Conservation (phyloP, 768 basidiomycete species). For the Naganishia vishniacii region DNA sequence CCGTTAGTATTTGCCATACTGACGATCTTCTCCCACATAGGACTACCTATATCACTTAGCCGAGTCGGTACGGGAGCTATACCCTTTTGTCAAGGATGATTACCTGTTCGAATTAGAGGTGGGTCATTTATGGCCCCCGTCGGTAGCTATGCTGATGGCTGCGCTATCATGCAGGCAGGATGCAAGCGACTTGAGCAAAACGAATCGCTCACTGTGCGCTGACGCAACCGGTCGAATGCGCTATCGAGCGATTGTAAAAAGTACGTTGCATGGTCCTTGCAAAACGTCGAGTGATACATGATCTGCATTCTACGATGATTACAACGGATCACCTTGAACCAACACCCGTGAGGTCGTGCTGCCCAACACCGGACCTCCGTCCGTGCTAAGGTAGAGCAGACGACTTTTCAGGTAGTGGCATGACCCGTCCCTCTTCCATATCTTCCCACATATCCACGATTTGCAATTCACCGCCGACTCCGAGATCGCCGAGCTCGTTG, state of each 20-base stretch:
- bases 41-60: slow-evolving; percentile 81
- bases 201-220: background rate
- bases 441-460: background rate
- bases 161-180: too few relatives aligned
- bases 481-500: slow-evolving; percentile 2
- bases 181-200: background rate
- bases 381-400: background rate
- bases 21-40: slow-evolving; percentile 49
- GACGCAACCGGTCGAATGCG: too few relatives aligned
- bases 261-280: too few relatives aligned
- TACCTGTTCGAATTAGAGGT: slow-evolving; percentile 47
- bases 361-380: background rate
- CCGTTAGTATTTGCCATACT: too few relatives aligned
- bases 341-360: too few relatives aligned
- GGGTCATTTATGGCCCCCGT: too few relatives aligned
- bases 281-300: too few relatives aligned
- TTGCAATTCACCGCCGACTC: background rate
- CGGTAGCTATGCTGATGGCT: background rate
- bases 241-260: too few relatives aligned
- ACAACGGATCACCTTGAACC: too few relatives aligned
- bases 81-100: slow-evolving; percentile 42
- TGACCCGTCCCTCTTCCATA: background rate
- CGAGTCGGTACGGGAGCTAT: slow-evolving; percentile 63
- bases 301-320: too few relatives aligned
- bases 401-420: background rate